Conservation (phyloP, 306 rosid genomes). For the Rubus parviflorus region DNA sequence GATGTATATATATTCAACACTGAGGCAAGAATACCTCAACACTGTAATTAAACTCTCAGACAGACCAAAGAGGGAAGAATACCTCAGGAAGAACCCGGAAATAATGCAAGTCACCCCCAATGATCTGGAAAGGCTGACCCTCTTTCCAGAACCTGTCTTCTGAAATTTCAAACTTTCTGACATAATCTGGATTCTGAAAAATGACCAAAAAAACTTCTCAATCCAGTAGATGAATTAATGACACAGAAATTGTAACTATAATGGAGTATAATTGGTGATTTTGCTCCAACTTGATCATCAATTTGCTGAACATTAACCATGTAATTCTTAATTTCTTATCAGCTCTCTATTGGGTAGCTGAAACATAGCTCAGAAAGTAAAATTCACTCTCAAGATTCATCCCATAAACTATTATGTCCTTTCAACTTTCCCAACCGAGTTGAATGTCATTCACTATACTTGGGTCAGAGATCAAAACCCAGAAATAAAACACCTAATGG, state of each 20-base stretch:
- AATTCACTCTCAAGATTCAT: neutral
- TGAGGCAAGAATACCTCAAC: constrained; percentile 47
- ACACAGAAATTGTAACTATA: neutral
- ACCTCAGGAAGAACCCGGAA: constrained; percentile 94
- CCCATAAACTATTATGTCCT: neutral
- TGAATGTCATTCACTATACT: neutral
- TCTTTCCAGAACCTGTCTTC: constrained; percentile 85
- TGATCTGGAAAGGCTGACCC: constrained; percentile 73
- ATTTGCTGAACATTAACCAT: neutral
- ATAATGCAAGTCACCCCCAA: constrained; percentile 95
- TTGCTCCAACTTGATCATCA: constrained; percentile 5
- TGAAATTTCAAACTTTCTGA: constrained; percentile 60
- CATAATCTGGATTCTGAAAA: constrained; percentile 38
- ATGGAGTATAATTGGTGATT: neutral
- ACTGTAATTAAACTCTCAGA: neutral
- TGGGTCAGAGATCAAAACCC: neutral
- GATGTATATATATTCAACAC: neutral
- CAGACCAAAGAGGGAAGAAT: constrained; percentile 11
- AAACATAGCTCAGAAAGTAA: constrained; percentile 6
- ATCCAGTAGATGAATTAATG: neutral
- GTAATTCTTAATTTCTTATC: neutral
- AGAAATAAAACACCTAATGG: neutral
- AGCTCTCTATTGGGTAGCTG: constrained; percentile 5
- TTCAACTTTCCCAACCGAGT: neutral
- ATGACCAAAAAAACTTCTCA: neutral